Base-by-base conservation (phyloP, 139 green algal genomes). In the Deuterostichococcus epilithicus region DNA sequence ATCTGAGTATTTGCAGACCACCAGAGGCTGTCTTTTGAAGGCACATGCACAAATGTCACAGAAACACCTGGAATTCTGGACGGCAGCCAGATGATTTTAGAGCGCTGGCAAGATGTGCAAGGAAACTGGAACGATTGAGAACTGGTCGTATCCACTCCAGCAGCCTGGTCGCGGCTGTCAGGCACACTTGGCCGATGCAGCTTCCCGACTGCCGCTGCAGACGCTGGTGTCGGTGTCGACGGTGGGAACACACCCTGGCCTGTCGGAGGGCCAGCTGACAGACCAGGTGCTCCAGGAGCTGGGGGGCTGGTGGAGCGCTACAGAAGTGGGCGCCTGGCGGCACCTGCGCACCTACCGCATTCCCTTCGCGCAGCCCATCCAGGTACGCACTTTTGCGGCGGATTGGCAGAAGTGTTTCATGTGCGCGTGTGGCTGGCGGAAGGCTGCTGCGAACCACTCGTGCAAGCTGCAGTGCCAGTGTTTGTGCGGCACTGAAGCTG, bases 301-400 rank as follows among this genome's bases (percentile, higher is more conserved):
- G 52, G 52, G 44, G 22, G 72, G 58, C 13, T 99, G 95, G 95
- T 98, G 97, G 81, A 94, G 92, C 1, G 52, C 59, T 0, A 42
- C 33, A 1, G 77, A 93, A 58, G 89, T 95, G 36, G 76, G 66
- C 0, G 78, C 30, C 52, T 99, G 94, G 94, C 72, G 78, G 52
- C 89, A 92, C 59, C 86, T 99, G n/a, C 74, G 82, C 36, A 92
- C 86, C 1, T 99, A 99, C 88, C 84, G 95, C 63, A 98, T 99
- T 65, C 90, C 94, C 28, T 99, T 93, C 82, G 90, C 94, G 30
- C 95, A 98, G 84, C 94, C 93, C 36, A 91, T 86, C 75, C 93
- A 97, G 88, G 87, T 89, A 73, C 23, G 79, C 4, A 4, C 39
- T 10, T 36, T 20, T 26, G n/a, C n/a, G 39, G 5, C 35, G 42